Percentiles rank a stretch among this genome's conserved stretches.
Evolutionary conservation across 345 rosid genomes (phyloP).

Genomic region (Crucihimalaya himalaica): DNA sequence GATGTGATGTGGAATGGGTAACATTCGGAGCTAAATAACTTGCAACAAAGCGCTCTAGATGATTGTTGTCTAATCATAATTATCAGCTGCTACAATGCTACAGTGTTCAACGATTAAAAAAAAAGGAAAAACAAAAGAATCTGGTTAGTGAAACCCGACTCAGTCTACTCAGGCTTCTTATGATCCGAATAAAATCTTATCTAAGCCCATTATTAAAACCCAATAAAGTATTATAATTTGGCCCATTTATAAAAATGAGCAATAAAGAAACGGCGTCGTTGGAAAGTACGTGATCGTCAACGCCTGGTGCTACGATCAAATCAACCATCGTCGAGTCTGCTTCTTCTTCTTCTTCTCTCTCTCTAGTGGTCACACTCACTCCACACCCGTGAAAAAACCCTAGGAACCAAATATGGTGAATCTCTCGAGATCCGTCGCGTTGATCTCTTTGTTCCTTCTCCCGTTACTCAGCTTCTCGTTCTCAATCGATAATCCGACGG

Average conservation of each 20-base stretch:
- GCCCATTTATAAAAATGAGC: neutral
- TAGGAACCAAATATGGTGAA: slow-evolving; percentile 33
- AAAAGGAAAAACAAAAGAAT: too few relatives aligned
- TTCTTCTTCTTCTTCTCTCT: slow-evolving; percentile 18
- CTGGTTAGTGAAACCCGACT: too few relatives aligned
- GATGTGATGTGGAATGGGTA: too few relatives aligned
- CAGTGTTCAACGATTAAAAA: too few relatives aligned
- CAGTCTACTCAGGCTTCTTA: too few relatives aligned
- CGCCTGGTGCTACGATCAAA: slow-evolving; percentile 22
- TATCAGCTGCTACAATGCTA: too few relatives aligned
- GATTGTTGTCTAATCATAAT: too few relatives aligned
- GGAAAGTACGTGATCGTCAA: slow-evolving; percentile 8
- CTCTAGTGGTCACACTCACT: slow-evolving; percentile 24
- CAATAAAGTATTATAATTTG: neutral
- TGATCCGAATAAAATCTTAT: too few relatives aligned
- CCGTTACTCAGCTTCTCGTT: slow-evolving; percentile 52
- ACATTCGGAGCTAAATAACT: too few relatives aligned
- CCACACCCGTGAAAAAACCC: slow-evolving; percentile 22
- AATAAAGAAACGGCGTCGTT: neutral
- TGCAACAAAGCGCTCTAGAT: too few relatives aligned
- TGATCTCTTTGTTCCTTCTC: slow-evolving; percentile 39
- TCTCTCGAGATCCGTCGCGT: slow-evolving; percentile 31
- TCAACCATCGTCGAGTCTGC: slow-evolving; percentile 21
- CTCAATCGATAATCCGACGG: slow-evolving; percentile 56
- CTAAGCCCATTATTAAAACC: too few relatives aligned